Conservation (phyloP, 768 basidiomycete species). For the Sarcodon aspratus region DNA sequence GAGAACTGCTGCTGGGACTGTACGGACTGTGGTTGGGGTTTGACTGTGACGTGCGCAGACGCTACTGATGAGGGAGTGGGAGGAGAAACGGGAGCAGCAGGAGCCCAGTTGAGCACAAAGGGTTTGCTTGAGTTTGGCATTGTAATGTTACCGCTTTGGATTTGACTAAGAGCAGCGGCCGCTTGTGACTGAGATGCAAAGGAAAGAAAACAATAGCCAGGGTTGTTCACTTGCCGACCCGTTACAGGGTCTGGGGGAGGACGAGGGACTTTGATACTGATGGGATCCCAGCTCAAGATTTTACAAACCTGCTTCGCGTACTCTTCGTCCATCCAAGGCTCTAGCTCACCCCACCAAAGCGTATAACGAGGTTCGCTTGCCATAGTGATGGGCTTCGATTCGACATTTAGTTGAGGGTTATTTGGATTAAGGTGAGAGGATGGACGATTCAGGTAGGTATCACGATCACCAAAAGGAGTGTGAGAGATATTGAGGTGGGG, state of each 20-base stretch:
- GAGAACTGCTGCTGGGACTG: slow-evolving; percentile 44
- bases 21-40: not conserved
- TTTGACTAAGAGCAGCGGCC: slow-evolving; percentile 57
- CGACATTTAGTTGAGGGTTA: slow-evolving; percentile 13
- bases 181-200: slow-evolving; percentile 67
- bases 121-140: slow-evolving; percentile 86
- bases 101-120: slow-evolving; percentile 76
- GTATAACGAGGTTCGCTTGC: slow-evolving; percentile 32
- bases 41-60: slow-evolving; percentile 10
- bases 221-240: slow-evolving; percentile 67
- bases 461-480: slow-evolving; percentile 19
- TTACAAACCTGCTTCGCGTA: slow-evolving; percentile 82
- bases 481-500: not conserved
- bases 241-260: slow-evolving; percentile 43
- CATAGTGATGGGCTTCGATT: slow-evolving; percentile 18
- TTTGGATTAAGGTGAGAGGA: slow-evolving; percentile 8
- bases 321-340: slow-evolving; percentile 96
- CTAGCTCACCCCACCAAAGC: slow-evolving; percentile 81
- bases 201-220: slow-evolving; percentile 81
- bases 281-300: slow-evolving; percentile 80
- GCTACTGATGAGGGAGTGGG: slow-evolving; percentile 20
- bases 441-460: slow-evolving; percentile 12
- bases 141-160: slow-evolving; percentile 33
- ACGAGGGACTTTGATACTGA: slow-evolving; percentile 61
- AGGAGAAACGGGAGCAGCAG: slow-evolving; percentile 23